Base-by-base conservation (phyloP, 2,329 filamentous ascomycete species). In the Aspergillus sp. region DNA sequence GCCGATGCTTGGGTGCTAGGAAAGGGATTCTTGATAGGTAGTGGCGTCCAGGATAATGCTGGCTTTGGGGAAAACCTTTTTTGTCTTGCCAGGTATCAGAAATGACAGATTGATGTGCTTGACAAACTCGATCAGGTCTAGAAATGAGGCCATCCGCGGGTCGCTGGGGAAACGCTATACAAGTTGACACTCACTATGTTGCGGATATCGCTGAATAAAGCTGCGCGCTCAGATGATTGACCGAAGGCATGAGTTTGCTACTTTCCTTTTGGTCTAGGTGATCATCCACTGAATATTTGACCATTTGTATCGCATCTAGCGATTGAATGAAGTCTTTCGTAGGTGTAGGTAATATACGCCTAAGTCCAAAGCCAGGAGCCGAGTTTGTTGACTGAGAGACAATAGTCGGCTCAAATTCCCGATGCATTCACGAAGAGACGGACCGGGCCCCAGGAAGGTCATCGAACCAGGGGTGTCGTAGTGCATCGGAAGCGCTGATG, bases 401-500 rank as follows among this genome's bases (percentile, higher is more conserved):
- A n/a, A 9, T 21, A 21, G 2, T 41, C 39, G 9, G 8, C 17
- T 4, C 39, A 9, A 15, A 3, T 21, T 19, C 45, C 11, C 27
- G 27, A 33, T 27, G 31, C 27, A 19, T 5, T 39, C 49, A 46
- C 25, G 50, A 54, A 25, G 56, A 37, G 31, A 55, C 21, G 6
- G 51, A n/a, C n/a, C 51, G 23, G 31, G 49, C 45, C 6, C 51
- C 51, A 9, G 56, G 56, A 41, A 57, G 25, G 52, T 55, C 52
- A 23, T 56, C 39, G 37, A 98, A 98, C 93, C 93, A 98, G 0
- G 88, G 89, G 73, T 97, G 93, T 64, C 87, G 83, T 37, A 97
- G 80, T 3, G 93, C 92, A 60, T 95, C 90, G 48, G 88, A 82
- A 2, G 93, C 93, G 65, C 88, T 91, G 70, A 96, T 90, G 57